These are phyloP conservation scores for Dittrichia graveolens DNA, from an alignment of 129 eudicot genomes.

Conservation along the genomic window DNA sequence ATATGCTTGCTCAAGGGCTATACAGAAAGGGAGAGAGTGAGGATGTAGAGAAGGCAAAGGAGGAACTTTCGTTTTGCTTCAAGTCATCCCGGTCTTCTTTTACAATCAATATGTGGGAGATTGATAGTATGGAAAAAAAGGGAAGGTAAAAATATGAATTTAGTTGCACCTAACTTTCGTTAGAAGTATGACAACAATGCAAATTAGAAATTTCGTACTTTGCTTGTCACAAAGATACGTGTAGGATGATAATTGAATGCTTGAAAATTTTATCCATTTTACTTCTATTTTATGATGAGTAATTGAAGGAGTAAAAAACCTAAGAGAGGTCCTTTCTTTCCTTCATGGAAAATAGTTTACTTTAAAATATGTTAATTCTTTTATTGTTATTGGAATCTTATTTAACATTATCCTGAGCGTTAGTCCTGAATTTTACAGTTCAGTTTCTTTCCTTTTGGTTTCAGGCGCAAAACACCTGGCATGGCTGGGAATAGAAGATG, in stretches of 20 bases:
- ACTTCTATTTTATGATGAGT: neutral
- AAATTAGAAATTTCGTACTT: neutral
- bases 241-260: neutral
- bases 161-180: neutral
- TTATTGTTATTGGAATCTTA: neutral
- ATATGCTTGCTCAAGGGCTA: slow-evolving; percentile 97
- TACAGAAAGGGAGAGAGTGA: slow-evolving; percentile 67
- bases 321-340: neutral
- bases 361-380: neutral
- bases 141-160: slow-evolving; percentile 67
- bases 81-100: slow-evolving; percentile 95
- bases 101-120: slow-evolving; percentile 99
- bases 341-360: neutral
- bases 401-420: slow-evolving; percentile 13
- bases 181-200: slow-evolving; percentile 10
- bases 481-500: slow-evolving; percentile 63
- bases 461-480: slow-evolving; percentile 87
- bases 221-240: neutral
- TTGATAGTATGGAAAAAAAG: slow-evolving; percentile 87
- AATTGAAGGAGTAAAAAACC: slow-evolving; percentile 1
- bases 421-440: slow-evolving; percentile 8
- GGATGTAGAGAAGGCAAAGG: slow-evolving; percentile 88
- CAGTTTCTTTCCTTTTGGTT: slow-evolving; percentile 27
- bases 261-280: no score
- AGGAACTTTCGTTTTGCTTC: slow-evolving; percentile 92